Base-by-base conservation (phyloP, 2,329 filamentous ascomycete genomes). In the Fusarium sp. region DNA sequence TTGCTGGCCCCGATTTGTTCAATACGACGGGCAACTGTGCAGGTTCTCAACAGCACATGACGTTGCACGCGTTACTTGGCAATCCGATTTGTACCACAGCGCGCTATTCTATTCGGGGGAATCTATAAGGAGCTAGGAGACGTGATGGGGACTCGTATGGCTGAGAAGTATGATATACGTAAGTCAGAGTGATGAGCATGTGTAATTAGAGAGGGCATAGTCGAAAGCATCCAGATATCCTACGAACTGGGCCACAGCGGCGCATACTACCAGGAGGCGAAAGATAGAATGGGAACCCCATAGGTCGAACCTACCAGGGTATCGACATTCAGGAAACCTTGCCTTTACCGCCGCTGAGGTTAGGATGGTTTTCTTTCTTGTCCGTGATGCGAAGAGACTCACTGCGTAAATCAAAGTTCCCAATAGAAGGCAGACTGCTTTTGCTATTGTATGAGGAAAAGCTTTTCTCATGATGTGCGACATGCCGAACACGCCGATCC, bases 161-260 rank as follows among this genome's bases (percentile, higher is more conserved):
- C 20, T 20, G 20, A 20, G 20, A 20, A 20, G 20, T 20, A 20
- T 20, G 20, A 20, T 20, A 20, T 20, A 20, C 20, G 20, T 20
- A 20, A 20, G 20, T 20, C 20, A 20, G 20, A 20, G 28, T 8
- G 36, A 11, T 8, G n/a, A 31, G 13, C 49, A 51, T 10, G 28
- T n/a, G 18, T 40, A n/a, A 7, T 40, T 51, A 20, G 36, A 3
- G 12, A 16, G 8, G 12, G 49, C 49, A 23, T 51, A 40, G 13
- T 41, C 36, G n/a, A 31, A 51, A 20, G 49, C 49, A 28, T 40
- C 26, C n/a, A 51, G 36, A 31, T 51, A 51, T n/a, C 49, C 49
- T 1, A 37, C 6, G n/a, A 51, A 23, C 49, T 51, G 49, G 5
- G 40, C 12, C 6, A 51, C 36, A 5, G 28, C 13, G 8, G 49